phyloP scores from a whole-genome alignment of 345 rosid species.

The Camelina sativa region DNA sequence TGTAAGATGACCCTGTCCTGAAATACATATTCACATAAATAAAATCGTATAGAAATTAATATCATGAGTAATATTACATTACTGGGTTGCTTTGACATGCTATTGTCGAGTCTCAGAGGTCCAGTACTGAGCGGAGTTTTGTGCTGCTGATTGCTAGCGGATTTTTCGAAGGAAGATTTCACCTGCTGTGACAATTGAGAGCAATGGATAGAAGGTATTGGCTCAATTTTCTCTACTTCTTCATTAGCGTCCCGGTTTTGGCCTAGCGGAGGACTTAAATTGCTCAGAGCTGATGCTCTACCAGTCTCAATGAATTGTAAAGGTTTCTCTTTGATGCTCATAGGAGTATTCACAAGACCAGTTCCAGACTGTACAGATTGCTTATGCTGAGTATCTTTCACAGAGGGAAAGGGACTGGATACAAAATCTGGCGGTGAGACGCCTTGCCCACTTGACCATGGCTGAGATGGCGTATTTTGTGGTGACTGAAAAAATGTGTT shows the following conservation, averaged over 20 bases:
- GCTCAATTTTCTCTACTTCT: constrained; percentile 57
- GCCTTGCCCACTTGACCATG: constrained; percentile 51
- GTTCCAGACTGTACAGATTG: constrained; percentile 45
- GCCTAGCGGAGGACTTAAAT: constrained; percentile 43
- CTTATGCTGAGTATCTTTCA: constrained; percentile 46
- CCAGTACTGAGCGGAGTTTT: constrained; percentile 48
- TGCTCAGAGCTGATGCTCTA: constrained; percentile 42
- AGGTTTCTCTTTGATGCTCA: constrained; percentile 51
- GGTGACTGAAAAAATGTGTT: constrained; percentile 49
- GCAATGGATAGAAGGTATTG: constrained; percentile 60
- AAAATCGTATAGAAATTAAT: not conserved
- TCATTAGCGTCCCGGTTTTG: constrained; percentile 43
- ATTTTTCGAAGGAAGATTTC: constrained; percentile 56
- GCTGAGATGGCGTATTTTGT: constrained; percentile 50
- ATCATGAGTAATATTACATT: constrained; percentile 54
- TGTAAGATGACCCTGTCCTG: constrained; percentile 11
- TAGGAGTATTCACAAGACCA: constrained; percentile 45
- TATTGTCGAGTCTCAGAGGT: constrained; percentile 55
- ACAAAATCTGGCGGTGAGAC: constrained; percentile 44
- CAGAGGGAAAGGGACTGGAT: constrained; percentile 40
- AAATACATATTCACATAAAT: constrained; percentile 25
- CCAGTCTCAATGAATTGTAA: constrained; percentile 45
- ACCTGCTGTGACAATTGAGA: constrained; percentile 58
- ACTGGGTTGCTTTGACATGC: constrained; percentile 70
- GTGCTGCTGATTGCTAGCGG: constrained; percentile 51